These are phyloP conservation scores for Arabidopsis lyrata DNA, from an alignment of 441 rosid genomes.

Conservation along the genomic window DNA sequence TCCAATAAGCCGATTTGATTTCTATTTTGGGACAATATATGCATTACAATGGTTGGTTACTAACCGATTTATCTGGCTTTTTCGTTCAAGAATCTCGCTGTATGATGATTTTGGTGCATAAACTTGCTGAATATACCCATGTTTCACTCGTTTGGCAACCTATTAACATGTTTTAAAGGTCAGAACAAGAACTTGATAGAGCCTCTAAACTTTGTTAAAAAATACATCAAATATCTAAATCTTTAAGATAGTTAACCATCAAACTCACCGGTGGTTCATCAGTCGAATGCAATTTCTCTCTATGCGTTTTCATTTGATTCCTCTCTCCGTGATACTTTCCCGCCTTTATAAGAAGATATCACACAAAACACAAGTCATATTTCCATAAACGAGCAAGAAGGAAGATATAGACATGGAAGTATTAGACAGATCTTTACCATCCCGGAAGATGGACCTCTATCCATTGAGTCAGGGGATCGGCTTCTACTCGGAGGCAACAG, in stretches of 20 bases:
- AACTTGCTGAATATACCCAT: conserved; percentile 52
- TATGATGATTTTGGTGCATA: conserved; percentile 50
- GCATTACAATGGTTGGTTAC: conserved; percentile 34
- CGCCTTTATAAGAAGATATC: conserved; percentile 48
- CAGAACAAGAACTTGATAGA: conserved; percentile 27
- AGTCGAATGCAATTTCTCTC: conserved; percentile 45
- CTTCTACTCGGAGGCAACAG: conserved; percentile 44
- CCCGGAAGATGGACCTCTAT: conserved; percentile 53
- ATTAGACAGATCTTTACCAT: conserved; percentile 50
- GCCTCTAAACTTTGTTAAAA: neutral
- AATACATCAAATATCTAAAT: neutral
- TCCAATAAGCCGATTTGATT: conserved; percentile 29
- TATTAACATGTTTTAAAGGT: conserved; percentile 28
- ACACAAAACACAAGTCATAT: conserved; percentile 31
- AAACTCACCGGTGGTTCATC: conserved; percentile 63
- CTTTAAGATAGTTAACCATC: conserved; percentile 23
- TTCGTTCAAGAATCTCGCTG: conserved; percentile 44
- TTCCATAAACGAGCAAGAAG: conserved; percentile 5
- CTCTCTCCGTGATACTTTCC: conserved; percentile 50
- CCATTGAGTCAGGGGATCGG: conserved; percentile 51
- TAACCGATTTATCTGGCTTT: conserved; percentile 57
- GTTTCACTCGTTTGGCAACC: conserved; percentile 54
- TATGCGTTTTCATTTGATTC: conserved; percentile 47
- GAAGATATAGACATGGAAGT: neutral
- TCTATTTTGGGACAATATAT: conserved; percentile 3